Conservation (phyloP, 2,329 filamentous ascomycete genomes). For the Coniochaeta sp. region DNA sequence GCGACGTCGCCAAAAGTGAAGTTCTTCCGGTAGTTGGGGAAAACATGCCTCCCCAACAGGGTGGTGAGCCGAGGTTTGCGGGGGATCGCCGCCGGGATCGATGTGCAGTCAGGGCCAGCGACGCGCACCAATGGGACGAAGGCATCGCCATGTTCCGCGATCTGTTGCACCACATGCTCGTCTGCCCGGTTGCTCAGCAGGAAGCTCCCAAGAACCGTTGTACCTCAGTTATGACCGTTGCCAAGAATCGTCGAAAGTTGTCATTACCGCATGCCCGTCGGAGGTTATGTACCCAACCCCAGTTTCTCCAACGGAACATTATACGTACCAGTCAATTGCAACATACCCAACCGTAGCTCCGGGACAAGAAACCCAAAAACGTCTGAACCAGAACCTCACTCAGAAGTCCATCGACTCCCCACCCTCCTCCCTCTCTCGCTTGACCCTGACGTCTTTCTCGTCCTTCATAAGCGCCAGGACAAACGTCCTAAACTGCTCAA, state of each 20-base stretch:
- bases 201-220: not conserved
- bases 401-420: conserved; percentile 46
- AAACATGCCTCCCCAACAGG: not conserved
- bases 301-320: not conserved
- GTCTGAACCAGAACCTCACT: conserved; percentile 4
- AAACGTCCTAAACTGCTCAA: conserved; percentile 82
- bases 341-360: not conserved
- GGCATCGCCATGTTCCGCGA: not conserved
- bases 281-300: not conserved
- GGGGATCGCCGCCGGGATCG: conserved; percentile 1
- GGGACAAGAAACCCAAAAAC: not conserved
- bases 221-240: no score
- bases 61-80: not conserved
- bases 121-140: conserved; percentile 1
- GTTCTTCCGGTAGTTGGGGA: conserved; percentile 1
- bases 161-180: no score
- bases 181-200: not conserved
- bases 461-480: conserved; percentile 75
- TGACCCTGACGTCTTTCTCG: conserved; percentile 48
- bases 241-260: not conserved
- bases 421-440: conserved; percentile 46
- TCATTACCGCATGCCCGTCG: not conserved
- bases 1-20: not conserved
- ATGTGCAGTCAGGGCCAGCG: not conserved
- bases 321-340: not conserved